These are phyloP conservation scores for Aspergillus asperescens DNA, from an alignment of 495 filamentous ascomycete species.

Conservation along the genomic window DNA sequence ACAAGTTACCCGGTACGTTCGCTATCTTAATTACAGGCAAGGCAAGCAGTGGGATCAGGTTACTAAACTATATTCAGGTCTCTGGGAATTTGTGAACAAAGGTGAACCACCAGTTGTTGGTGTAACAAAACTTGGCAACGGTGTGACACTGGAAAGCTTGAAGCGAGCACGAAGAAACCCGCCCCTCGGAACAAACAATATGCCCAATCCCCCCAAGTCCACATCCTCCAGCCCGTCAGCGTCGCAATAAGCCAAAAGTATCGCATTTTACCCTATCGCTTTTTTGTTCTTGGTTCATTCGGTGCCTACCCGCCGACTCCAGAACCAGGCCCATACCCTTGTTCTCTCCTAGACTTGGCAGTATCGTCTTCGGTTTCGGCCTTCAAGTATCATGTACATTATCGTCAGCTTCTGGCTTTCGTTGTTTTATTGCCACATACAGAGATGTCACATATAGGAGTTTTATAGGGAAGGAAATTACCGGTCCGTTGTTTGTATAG, in stretches of 20 bases:
- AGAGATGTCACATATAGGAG: constrained; percentile 24
- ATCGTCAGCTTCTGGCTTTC: constrained; percentile 36
- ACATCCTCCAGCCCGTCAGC: constrained; percentile 35
- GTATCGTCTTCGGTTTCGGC: constrained; percentile 32
- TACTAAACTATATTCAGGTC: constrained; percentile 49
- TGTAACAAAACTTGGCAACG: constrained; percentile 79
- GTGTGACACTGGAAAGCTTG: constrained; percentile 73
- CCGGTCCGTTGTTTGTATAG: constrained; percentile 33
- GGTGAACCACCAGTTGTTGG: constrained; percentile 89
- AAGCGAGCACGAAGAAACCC: constrained; percentile 68
- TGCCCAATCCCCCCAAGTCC: constrained; percentile 31
- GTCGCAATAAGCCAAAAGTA: constrained; percentile 32
- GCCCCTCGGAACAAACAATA: constrained; percentile 40
- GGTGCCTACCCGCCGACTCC: constrained; percentile 48
- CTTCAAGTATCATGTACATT: constrained; percentile 44
- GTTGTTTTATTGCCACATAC: constrained; percentile 26
- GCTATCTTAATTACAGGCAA: not conserved
- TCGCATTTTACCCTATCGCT: constrained; percentile 13
- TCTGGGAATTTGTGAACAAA: constrained; percentile 90
- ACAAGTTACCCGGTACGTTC: constrained; percentile 88
- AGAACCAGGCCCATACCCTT: constrained; percentile 57
- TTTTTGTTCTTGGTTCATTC: constrained; percentile 14
- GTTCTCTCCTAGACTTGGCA: constrained; percentile 46
- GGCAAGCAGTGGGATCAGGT: constrained; percentile 13
- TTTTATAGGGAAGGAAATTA: constrained; percentile 24